Base-by-base conservation (phyloP, 228 moss, liverwort and hornwort genomes). In the Sphagnum magellanicum region DNA sequence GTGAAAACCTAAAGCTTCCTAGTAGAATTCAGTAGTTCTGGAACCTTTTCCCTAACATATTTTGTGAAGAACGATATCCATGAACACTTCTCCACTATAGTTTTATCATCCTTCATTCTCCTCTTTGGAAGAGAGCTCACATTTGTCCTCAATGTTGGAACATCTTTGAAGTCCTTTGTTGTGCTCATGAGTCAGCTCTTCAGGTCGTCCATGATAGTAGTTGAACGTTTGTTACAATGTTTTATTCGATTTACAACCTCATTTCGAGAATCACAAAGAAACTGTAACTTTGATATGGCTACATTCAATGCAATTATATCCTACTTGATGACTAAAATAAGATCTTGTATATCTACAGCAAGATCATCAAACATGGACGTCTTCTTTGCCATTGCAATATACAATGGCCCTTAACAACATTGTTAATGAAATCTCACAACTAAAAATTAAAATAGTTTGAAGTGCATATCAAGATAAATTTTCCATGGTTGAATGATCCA, bases 321-420 rank as follows among this genome's bases (percentile, higher is more conserved):
- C 79, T 92, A 90, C 71, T 94, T 98, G 66, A 98, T 92, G 49
- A 98, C 98, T 13, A 89, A 88, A 13, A 90, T 98, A 4, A 98
- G 90, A 81, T 94, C 94, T 81, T 98, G 98, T 66, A 94, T 98
- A 80, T 98, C 98, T 55, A 84, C 85, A 59, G 94, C 92, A 50
- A 94, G 98, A 76, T 98, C 98, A 77, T 94, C 94, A 67, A 98
- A 98, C 94, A 98, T 98, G 51, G 98, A 98, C 7, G 94, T 98
- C 67, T 92, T 83, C 78, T 98, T 98, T 32, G 98, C 98, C 89
- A 98, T 91, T 94, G 77, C 69, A 79, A 49, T 70, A 7, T 55
- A 55, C 32, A 32, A 32, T 0, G 32, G n/a, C n/a, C 1, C 0
- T 0, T 32, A 32, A 32, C 1, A 32, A 32, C 1, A 32, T 0